Base-by-base conservation (phyloP, 371 early-diverging fungal species). In the Fennellomyces sp. region DNA sequence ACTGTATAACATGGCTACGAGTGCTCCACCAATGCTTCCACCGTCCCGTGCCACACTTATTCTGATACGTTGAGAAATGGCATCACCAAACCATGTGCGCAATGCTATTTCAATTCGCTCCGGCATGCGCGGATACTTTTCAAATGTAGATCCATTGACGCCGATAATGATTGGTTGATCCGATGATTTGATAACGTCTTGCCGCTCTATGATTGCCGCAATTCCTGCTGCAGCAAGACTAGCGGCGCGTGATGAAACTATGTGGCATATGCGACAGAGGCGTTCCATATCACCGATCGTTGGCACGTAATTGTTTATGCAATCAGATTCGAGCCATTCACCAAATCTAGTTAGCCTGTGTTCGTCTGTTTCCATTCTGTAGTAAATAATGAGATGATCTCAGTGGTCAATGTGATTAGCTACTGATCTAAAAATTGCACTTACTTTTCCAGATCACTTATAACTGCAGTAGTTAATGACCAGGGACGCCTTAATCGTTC, bases 391-490 rank as follows among this genome's bases (percentile, higher is more conserved):
- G 35, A 33, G n/a, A n/a, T n/a, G n/a, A n/a, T n/a, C n/a, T n/a
- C n/a, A n/a, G n/a, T n/a, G n/a, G n/a, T n/a, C n/a, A n/a, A n/a
- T n/a, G n/a, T 33, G 35, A 13, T 33, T 6, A 33, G 35, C 35
- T 39, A 15, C 17, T 39, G 13, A 33, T 33, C 13, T 33, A 13
- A 33, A 33, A 33, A 25, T 15, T 29, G 7, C n/a, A 3, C 12
- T 7, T 31, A 53, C 61, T 45, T 49, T 72, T 79, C 82, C 49
- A 82, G 62, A n/a, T 60, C 56, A 28, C 78, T 72, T 86, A 92
- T 87, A 66, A 83, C 76, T 5, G 87, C 81, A 15, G 94, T 92
- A 33, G 89, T 86, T 53, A 94, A 92, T 15, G 63, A 65, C 73
- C 88, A 89, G 5, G 81, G 81, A 27, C 70, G 72, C 54, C 73